Percentiles rank a stretch among this genome's conserved stretches.
Evolutionary conservation across 805 yeast genomes (phyloP).

Genomic region (Candida boleticola): DNA sequence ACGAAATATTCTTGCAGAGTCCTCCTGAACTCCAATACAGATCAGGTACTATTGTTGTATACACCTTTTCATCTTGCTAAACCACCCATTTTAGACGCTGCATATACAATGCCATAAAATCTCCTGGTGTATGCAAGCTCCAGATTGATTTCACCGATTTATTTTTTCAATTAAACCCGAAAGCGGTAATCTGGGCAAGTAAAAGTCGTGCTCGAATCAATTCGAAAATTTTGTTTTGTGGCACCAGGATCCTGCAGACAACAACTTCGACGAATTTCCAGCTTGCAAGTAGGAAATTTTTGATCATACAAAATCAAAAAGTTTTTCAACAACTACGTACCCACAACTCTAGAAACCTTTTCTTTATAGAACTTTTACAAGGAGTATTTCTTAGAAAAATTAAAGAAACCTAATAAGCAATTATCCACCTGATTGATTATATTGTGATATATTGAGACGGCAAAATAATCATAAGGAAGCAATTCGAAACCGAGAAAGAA

Average conservation of each 20-base stretch:
- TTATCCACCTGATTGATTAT: neutral
- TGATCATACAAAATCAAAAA: conserved; percentile 3
- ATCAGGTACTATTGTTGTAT: no score
- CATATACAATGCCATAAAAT: no score
- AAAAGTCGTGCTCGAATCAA: conserved; percentile 9
- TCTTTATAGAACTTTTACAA: neutral
- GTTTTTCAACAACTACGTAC: neutral
- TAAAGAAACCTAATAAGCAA: neutral
- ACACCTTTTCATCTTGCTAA: no score
- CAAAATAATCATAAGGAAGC: neutral
- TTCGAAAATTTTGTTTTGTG: conserved; percentile 8
- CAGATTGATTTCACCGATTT: no score
- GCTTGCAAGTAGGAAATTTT: neutral
- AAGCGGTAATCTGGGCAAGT: neutral
- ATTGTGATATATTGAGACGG: neutral
- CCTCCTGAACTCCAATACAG: no score
- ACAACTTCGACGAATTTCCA: conserved; percentile 3
- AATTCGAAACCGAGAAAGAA: no score
- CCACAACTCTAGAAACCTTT: neutral
- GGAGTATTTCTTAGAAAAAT: neutral
- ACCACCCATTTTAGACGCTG: no score
- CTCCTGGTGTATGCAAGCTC: no score
- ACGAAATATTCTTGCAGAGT: no score
- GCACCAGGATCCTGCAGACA: conserved; percentile 3
- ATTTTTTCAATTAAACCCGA: neutral